Evolutionary conservation across 2,329 filamentous ascomycete genomes (phyloP).

Genomic region (Xylaria sp.): DNA sequence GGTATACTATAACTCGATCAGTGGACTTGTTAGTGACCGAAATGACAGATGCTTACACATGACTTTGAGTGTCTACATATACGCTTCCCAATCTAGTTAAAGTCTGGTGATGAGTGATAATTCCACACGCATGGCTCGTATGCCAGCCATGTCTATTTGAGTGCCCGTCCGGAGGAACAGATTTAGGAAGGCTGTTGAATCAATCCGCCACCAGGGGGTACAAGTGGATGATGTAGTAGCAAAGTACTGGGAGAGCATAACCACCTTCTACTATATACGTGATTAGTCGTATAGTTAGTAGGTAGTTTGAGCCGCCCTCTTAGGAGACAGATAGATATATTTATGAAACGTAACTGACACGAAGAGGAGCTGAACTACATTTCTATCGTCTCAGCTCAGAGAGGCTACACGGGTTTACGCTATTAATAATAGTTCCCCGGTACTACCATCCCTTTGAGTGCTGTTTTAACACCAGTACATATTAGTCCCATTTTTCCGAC

Average conservation of each 20-base stretch:
- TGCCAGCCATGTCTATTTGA: conserved; percentile 26
- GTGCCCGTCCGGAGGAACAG: conserved; percentile 18
- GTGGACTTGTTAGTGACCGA: conserved; percentile 5
- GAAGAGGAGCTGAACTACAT: background rate
- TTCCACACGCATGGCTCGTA: conserved; percentile 34
- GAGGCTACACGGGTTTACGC: background rate
- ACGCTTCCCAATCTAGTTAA: conserved; percentile 27
- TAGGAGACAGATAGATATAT: background rate
- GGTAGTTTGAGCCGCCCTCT: background rate
- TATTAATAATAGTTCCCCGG: background rate
- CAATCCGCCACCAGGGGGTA: conserved; percentile 24
- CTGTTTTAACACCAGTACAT: conserved; percentile 2
- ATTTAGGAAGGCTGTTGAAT: conserved; percentile 19
- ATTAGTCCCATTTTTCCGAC: no score
- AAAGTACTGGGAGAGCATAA: conserved; percentile 20
- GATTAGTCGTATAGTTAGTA: background rate
- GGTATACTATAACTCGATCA: background rate
- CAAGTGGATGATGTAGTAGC: conserved; percentile 21
- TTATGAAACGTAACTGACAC: conserved; percentile 17
- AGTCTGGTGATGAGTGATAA: conserved; percentile 18
- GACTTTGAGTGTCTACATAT: conserved; percentile 10
- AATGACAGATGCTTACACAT: conserved; percentile 31
- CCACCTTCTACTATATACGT: background rate
- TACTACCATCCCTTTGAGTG: no score
- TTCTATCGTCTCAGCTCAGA: background rate